Evolutionary conservation across 768 basidiomycete species (phyloP), one percentile per base, ranked within the genome.

Genomic region (Collybia mongolica): DNA sequence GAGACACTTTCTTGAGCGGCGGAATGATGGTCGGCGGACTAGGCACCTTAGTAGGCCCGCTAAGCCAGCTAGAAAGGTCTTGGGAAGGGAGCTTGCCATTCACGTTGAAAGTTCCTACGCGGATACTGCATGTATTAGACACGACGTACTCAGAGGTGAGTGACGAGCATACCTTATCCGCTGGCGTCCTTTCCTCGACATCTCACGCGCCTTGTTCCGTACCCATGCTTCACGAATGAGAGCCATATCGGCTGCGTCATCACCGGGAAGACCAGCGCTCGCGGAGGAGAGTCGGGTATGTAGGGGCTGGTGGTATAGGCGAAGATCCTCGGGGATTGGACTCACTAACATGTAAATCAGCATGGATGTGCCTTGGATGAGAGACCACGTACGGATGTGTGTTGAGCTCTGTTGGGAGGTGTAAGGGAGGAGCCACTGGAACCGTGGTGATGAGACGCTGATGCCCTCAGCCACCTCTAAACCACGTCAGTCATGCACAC

Each of bases 81-180:
- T 88, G 84, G 2, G 84, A 82, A 0, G 91, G 88, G 32, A 79
- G 56, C 59, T 83, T 84, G 1, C 88, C 90, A 57, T 91, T 90
- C 40, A 93, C 90, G 57, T 93, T 93, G 72, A 93, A 93, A 0
- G 88, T 89, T 18, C 90, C 89, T 15, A 87, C 52, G 5, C 88
- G 83, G 43, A 92, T 60, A 14, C 46, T 47, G 5, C 8, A 32
- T 9, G 32, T 32, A 9, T 32, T 6, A 14, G 32, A 32, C 32
- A 32, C 32, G 32, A 6, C 14, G 14, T 32, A 32, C 4, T 32
- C 14, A 32, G 32, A 2, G 11, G 11, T 32, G 14, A 9, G 11
- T 32, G 32, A 3, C 11, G 32, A 14, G 32, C 19, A 14, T 47
- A 47, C 68, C 58, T 69, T n/a, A 79, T 54, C 39, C 53, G 54